Percentiles rank a stretch among this genome's conserved stretches.
These are phyloP conservation scores for Beta vulgaris DNA, from an alignment of 148 eudicot species.

Conservation along the genomic window DNA sequence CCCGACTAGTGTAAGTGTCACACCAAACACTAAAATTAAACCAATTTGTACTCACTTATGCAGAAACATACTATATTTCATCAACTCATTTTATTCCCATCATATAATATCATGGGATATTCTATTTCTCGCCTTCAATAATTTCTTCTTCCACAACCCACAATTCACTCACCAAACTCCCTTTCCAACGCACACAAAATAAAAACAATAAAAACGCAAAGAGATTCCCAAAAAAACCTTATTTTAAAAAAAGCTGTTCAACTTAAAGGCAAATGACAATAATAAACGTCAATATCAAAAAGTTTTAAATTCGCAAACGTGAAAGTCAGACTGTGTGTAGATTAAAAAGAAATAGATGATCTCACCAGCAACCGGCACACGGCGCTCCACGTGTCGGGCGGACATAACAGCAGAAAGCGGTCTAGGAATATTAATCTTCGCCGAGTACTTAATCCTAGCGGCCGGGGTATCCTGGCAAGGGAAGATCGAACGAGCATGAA, in stretches of 20 bases:
- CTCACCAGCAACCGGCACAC: conserved; percentile 50
- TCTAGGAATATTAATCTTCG: conserved; percentile 63
- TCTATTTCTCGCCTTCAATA: not conserved
- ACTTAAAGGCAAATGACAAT: too few species aligned
- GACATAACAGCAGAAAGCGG: conserved; percentile 75
- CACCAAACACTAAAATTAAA: not conserved
- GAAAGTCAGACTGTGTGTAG: too few species aligned
- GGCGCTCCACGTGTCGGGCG: conserved; percentile 64
- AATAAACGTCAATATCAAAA: too few species aligned
- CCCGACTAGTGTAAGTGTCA: too few species aligned
- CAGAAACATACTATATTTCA: not conserved
- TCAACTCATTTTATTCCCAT: not conserved
- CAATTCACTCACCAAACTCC: not conserved
- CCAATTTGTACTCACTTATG: not conserved
- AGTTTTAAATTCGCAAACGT: too few species aligned
- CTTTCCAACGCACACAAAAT: not conserved
- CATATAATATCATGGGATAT: not conserved
- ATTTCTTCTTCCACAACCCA: not conserved
- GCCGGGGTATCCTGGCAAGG: conserved; percentile 98
- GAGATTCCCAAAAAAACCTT: too few species aligned
- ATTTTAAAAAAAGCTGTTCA: too few species aligned
- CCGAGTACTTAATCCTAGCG: conserved; percentile 56
- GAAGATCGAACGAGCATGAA: conserved; percentile 80
- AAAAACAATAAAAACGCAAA: too few species aligned
- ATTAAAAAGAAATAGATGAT: not conserved